Conservation (phyloP, 2,329 filamentous ascomycete genomes). For the Botrytis cinerea region DNA sequence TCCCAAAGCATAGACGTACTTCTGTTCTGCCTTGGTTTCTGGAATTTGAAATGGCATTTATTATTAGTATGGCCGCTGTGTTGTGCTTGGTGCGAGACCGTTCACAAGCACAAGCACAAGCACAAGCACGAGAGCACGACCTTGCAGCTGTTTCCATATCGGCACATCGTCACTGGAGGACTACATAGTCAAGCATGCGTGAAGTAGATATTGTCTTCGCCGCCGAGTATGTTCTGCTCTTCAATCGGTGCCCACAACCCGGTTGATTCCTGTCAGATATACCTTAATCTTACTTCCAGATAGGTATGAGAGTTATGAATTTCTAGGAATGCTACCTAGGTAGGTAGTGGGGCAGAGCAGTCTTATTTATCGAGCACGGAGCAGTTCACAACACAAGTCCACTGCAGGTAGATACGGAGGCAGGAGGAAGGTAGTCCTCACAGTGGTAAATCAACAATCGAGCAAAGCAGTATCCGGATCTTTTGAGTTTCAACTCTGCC, state of each 20-base stretch:
- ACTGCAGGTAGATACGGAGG: neutral
- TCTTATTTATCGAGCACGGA: neutral
- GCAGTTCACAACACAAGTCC: neutral
- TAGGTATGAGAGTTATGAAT: neutral
- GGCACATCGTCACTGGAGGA: neutral
- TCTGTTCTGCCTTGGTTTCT: slow-evolving; percentile 14
- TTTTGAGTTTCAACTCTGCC: neutral
- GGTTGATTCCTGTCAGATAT: neutral
- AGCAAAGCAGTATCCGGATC: neutral
- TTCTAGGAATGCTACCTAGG: neutral
- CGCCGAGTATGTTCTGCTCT: neutral
- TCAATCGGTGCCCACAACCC: neutral
- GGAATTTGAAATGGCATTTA: neutral
- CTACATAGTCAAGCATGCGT: neutral
- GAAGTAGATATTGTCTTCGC: neutral
- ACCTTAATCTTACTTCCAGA: neutral
- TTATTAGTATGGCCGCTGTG: neutral
- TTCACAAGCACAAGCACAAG: neutral
- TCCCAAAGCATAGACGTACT: neutral
- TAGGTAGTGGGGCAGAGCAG: neutral
- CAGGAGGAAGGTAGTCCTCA: neutral
- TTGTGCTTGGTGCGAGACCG: neutral
- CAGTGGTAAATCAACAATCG: neutral
- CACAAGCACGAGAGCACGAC: neutral
- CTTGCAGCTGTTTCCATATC: neutral